A percentile compares a stretch with the other conserved stretches of the same genome.
These are phyloP conservation scores for Gastrodia elata DNA, from an alignment of 106 monocot genomes.

Conservation along the genomic window DNA sequence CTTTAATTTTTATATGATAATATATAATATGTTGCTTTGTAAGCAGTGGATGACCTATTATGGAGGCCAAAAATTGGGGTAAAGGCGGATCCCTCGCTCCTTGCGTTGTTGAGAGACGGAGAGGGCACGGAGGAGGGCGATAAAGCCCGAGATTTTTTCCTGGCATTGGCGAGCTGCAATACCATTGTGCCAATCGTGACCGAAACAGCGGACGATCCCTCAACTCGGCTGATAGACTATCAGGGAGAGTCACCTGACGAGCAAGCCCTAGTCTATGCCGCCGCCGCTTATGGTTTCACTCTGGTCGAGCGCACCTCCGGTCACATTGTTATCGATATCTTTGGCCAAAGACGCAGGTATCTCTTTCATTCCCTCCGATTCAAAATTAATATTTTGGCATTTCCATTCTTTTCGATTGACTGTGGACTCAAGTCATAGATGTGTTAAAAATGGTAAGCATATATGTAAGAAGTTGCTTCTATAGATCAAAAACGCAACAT, in stretches of 20 bases:
- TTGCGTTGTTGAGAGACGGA: slow-evolving; percentile 8
- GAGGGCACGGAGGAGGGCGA: slow-evolving; percentile 10
- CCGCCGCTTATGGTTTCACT: slow-evolving; percentile 38
- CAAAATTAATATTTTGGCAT: no score
- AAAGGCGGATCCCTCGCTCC: slow-evolving; percentile 14
- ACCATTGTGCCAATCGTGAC: slow-evolving; percentile 29
- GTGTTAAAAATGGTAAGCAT: no score
- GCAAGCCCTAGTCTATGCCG: slow-evolving; percentile 43
- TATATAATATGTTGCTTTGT: neutral
- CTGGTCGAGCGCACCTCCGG: slow-evolving; percentile 38
- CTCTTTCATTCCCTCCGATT: neutral
- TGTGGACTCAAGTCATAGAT: no score
- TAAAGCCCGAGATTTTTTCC: slow-evolving; percentile 36
- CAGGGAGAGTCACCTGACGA: slow-evolving; percentile 55
- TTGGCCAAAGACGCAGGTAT: slow-evolving; percentile 34
- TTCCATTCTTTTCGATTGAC: no score
- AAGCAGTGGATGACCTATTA: slow-evolving; percentile 2
- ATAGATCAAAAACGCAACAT: no score
- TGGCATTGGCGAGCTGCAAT: slow-evolving; percentile 42
- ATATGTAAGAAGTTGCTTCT: no score
- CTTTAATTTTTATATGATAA: no score
- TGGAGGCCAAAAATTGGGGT: slow-evolving; percentile 22
- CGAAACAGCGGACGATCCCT: slow-evolving; percentile 17
- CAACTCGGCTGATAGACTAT: slow-evolving; percentile 32
- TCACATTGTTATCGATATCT: slow-evolving; percentile 28